These are phyloP conservation scores for Torulaspora quercuum DNA, from an alignment of 805 yeast species.

Conservation along the genomic window DNA sequence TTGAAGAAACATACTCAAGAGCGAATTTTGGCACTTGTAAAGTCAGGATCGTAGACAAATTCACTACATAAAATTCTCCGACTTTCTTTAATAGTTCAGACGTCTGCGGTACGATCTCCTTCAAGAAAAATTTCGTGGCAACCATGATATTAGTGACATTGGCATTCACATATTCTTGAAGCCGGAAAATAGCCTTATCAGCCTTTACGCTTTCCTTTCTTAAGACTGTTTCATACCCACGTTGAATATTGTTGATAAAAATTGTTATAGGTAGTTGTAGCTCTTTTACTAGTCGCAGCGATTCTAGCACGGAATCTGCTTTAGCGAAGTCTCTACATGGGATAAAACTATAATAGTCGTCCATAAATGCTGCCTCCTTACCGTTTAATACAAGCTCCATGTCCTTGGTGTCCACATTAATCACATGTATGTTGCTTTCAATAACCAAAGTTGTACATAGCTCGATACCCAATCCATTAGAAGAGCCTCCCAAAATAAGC, in stretches of 20 bases:
- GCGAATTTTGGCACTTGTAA: slow-evolving; percentile 6
- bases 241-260: slow-evolving; percentile 25
- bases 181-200: slow-evolving; percentile 9
- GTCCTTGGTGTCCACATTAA: slow-evolving; percentile 21
- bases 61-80: slow-evolving; percentile 20
- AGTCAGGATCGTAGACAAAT: slow-evolving; percentile 15
- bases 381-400: not conserved
- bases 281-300: slow-evolving; percentile 10
- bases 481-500: slow-evolving; percentile 26
- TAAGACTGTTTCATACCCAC: slow-evolving; percentile 12
- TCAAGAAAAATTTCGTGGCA: slow-evolving; percentile 21
- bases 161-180: slow-evolving; percentile 15
- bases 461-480: slow-evolving; percentile 18
- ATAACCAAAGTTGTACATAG: slow-evolving; percentile 14
- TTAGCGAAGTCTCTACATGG: slow-evolving; percentile 15
- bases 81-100: not conserved
- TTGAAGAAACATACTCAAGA: slow-evolving; percentile 17
- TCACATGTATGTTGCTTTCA: slow-evolving; percentile 10
- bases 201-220: not conserved
- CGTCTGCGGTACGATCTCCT: slow-evolving; percentile 14
- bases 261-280: slow-evolving; percentile 11
- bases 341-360: slow-evolving; percentile 11
- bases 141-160: slow-evolving; percentile 27
- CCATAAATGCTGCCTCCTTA: slow-evolving; percentile 3
- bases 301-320: slow-evolving; percentile 6